Evolutionary conservation across 345 rosid species (phyloP).

Genomic region (Streptanthus diversifolius): DNA sequence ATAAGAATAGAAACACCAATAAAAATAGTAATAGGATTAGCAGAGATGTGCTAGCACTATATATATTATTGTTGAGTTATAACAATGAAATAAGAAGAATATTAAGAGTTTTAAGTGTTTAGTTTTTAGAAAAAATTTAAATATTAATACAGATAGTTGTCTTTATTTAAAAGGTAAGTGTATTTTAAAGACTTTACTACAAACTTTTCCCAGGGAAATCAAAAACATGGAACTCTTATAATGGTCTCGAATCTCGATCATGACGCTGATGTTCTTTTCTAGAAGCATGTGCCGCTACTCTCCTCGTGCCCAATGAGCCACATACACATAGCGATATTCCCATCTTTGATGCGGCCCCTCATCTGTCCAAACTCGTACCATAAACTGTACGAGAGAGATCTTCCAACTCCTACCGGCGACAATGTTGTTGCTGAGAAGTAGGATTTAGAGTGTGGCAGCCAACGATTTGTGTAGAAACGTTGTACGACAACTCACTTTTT

Average conservation of each 20-base stretch:
- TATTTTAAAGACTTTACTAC: too few species aligned
- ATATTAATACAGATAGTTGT: too few species aligned
- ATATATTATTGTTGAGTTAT: too few species aligned
- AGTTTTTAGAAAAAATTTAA: too few species aligned
- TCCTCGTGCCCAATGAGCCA: too few species aligned
- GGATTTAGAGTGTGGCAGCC: neutral
- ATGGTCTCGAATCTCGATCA: neutral
- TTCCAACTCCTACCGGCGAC: neutral
- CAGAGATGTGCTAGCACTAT: too few species aligned
- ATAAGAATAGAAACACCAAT: too few species aligned
- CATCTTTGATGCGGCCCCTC: neutral
- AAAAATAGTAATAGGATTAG: too few species aligned
- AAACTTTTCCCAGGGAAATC: neutral
- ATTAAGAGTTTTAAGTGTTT: too few species aligned
- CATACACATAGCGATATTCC: neutral
- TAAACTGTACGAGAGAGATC: neutral
- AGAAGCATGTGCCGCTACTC: too few species aligned
- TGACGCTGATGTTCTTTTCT: neutral
- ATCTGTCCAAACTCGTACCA: neutral
- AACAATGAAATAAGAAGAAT: too few species aligned
- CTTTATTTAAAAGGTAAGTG: too few species aligned
- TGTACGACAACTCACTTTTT: neutral
- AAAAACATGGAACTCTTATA: neutral
- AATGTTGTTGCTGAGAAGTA: neutral
- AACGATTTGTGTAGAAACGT: constrained; percentile 1